Evolutionary conservation across 2,329 filamentous ascomycete species (phyloP).

Genomic region (Falciphora oryzae): DNA sequence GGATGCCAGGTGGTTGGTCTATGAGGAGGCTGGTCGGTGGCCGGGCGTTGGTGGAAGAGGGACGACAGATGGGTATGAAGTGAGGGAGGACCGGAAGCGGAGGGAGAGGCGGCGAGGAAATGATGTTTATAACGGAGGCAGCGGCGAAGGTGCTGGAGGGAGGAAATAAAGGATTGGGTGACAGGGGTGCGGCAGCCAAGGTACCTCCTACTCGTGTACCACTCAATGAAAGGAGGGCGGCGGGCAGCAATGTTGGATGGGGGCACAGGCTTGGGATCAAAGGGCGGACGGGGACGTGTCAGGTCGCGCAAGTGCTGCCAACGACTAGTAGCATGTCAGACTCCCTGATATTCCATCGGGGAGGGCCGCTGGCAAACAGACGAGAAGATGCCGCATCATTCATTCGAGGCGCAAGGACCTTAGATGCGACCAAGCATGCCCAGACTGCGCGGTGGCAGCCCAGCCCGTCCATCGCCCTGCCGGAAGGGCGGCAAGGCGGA

Average conservation of each 20-base stretch:
- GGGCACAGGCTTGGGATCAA: not conserved
- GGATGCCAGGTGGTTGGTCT: not conserved
- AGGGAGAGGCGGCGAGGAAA: constrained; percentile 5
- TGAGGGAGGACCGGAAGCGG: not conserved
- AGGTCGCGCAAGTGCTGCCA: not conserved
- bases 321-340: not conserved
- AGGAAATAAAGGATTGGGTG: constrained; percentile 3
- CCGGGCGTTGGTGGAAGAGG: not conserved
- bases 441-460: not conserved
- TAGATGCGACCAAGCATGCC: not conserved
- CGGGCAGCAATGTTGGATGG: not conserved
- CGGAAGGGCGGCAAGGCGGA: no score
- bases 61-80: not conserved
- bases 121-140: constrained; percentile 7
- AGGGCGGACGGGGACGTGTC: not conserved
- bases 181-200: not conserved
- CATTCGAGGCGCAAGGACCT: not conserved
- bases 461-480: no score
- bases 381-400: not conserved
- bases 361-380: no score
- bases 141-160: not conserved
- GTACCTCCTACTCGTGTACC: not conserved
- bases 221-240: not conserved
- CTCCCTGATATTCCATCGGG: not conserved
- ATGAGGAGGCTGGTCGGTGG: not conserved